Conservation (phyloP, 2,329 filamentous ascomycete species). For the Xenoacremonium recifei region DNA sequence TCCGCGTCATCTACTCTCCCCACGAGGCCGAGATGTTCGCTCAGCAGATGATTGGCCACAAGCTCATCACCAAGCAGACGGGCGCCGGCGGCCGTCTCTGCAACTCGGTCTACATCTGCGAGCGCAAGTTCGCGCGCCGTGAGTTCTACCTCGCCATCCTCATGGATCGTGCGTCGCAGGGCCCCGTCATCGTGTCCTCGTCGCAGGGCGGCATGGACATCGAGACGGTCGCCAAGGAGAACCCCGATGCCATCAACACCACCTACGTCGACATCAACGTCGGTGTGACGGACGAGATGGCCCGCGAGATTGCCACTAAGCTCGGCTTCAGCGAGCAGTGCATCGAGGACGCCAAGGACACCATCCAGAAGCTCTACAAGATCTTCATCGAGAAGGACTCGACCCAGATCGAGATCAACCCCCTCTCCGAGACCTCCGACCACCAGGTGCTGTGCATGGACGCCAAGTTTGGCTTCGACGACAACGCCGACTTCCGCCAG, state of each 20-base stretch:
- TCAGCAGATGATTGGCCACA: conserved; percentile 99
- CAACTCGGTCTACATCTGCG: conserved; percentile 97
- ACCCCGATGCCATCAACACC: conserved; percentile 91
- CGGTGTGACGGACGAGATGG: conserved; percentile 95
- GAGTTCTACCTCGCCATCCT: conserved; percentile 99
- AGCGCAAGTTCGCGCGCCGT: conserved; percentile 98
- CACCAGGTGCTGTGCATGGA: conserved; percentile 99
- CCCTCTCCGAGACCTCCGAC: conserved; percentile 95
- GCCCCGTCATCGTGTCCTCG: conserved; percentile 93
- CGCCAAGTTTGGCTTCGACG: conserved; percentile 97
- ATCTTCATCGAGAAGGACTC: conserved; percentile 98
- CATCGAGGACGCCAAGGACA: conserved; percentile 90
- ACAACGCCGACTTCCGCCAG: conserved; percentile 98
- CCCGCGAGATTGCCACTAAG: conserved; percentile 82
- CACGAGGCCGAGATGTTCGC: conserved; percentile 97
- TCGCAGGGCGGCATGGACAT: conserved; percentile 99
- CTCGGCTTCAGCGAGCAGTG: conserved; percentile 98
- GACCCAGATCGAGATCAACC: conserved; percentile 99
- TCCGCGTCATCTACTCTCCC: conserved; percentile 97
- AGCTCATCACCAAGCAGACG: conserved; percentile 99
- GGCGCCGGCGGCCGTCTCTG: conserved; percentile 90
- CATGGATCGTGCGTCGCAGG: conserved; percentile 92
- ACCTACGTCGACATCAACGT: conserved; percentile 91
- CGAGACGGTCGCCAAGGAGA: conserved; percentile 97
- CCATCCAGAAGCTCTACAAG: conserved; percentile 98